Base-by-base conservation (phyloP, 257 asterid species). In the Forsythia suspensa region DNA sequence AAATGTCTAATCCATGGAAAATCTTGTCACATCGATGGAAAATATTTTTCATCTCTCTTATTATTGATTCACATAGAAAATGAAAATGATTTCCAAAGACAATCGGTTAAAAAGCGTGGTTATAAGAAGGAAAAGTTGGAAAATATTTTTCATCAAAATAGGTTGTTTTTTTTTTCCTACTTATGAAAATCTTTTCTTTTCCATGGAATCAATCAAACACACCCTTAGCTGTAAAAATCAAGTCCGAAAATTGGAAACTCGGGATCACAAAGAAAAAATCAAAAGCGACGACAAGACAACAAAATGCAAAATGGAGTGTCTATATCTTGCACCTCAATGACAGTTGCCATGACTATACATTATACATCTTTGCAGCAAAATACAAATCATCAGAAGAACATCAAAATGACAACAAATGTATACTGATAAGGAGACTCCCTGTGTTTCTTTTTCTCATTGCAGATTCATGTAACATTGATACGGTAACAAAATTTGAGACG, bases 401-500 rank as follows among this genome's bases (percentile, higher is more conserved):
- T 59, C 67, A 20, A 59, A 20, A 59, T 20, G 11, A 59, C 29
- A 55, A 55, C 36, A 59, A 59, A 59, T n/a, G 34, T 29, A 59
- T 18, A 11, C 67, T 5, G 67, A 20, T 59, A 6, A 20, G 1
- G 29, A 59, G 67, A 59, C 67, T n/a, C 67, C 36, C 3, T 46
- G 18, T 48, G 57, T 48, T 46, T 48, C 57, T 48, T 48, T 48
- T 48, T 48, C 57, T 48, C 57, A 48, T 48, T 12, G 18, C 57
- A 48, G 57, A 48, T 48, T 48, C 57, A 13, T 48, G n/a, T 3
- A 48, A 48, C 55, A 48, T 57, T 11, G 7, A 57, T 29, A 29
- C 2, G 34, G 2, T 18, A n/a, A 63, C 76, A 83, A 82, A 70
- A 76, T 43, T 57, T 39, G 72, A 70, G 72, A 51, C 3, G 40